Base-by-base conservation (phyloP, 148 eudicot genomes). In the Silene latifolia region DNA sequence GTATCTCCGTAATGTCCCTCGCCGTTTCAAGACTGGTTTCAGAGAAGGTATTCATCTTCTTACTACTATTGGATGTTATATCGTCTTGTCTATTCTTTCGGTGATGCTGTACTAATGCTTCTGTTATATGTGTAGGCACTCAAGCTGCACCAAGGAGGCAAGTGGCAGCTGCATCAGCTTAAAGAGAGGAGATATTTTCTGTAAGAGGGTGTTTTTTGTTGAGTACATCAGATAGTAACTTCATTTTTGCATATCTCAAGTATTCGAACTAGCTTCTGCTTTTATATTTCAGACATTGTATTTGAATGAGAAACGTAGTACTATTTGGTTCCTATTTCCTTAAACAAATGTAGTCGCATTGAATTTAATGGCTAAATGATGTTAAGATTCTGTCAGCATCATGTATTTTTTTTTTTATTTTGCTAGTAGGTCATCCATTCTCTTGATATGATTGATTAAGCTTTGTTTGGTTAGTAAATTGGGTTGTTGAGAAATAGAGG, bases 61-160 rank as follows among this genome's bases (percentile, higher is more conserved):
- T 27, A 27, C 29, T 27, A 27, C 29, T 27, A 27, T 27, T 27
- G 29, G 29, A 27, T 27, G 29, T 27, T 5, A 35, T 35, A 35
- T 5, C 5, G 39, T 35, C 39, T 35, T 35, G 39, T 35, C 39
- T 3, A 35, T 35, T 39, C 44, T 6, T 5, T 6, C 8, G 9
- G 44, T 39, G 44, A 17, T 3, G 23, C 10, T 25, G 21, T 15
- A 3, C 24, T 46, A 4, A 46, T 11, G 12, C 8, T 7, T 58
- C 7, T 63, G 39, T 27, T 75, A 24, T 48, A 53, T 56, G 51
- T 27, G 57, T 67, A 91, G 96, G 96, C 64, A 91, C 97, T 78
- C 82, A 91, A 85, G 97, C 97, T 53, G 87, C 93, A 35, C 97
- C 93, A 61, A 91, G 93, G 88, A 91, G 80, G 85, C 86, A 84